Conservation (phyloP, 2,329 filamentous ascomycete genomes). For the Xylogone sp. region DNA sequence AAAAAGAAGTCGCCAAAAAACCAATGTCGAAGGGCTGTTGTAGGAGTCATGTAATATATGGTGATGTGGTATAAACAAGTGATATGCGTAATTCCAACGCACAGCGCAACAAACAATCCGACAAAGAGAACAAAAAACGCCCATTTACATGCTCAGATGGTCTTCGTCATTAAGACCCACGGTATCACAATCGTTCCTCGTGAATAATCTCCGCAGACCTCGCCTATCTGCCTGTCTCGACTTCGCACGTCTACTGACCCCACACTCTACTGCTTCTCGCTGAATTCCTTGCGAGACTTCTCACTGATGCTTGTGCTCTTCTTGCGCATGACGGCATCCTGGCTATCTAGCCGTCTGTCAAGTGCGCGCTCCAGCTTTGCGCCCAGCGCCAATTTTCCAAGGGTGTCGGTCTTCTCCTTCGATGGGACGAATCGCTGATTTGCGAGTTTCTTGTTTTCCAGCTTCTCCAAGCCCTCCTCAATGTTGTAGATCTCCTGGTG, state of each 20-base stretch:
- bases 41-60: background rate
- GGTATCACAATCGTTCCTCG: no score
- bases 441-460: constrained; percentile 65
- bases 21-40: background rate
- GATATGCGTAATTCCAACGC: background rate
- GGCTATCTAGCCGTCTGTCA: constrained; percentile 63
- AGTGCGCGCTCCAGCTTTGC: constrained; percentile 72
- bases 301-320: constrained; percentile 3
- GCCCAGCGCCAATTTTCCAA: constrained; percentile 67
- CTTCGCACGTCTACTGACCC: background rate
- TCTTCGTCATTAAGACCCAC: background rate
- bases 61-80: background rate
- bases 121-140: background rate
- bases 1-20: background rate
- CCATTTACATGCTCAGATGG: background rate
- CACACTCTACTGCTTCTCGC: background rate
- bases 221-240: background rate
- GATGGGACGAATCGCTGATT: constrained; percentile 65
- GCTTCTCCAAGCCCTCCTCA: constrained; percentile 60
- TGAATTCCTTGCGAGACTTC: background rate
- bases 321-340: constrained; percentile 63
- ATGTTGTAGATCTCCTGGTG: constrained; percentile 53
- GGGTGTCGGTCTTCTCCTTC: constrained; percentile 61
- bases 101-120: background rate
- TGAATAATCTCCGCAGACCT: no score